Percentiles rank a stretch among this genome's conserved stretches.
Evolutionary conservation across 164 flowering plant species (phyloP).

Genomic region (Macadamia integrifolia): DNA sequence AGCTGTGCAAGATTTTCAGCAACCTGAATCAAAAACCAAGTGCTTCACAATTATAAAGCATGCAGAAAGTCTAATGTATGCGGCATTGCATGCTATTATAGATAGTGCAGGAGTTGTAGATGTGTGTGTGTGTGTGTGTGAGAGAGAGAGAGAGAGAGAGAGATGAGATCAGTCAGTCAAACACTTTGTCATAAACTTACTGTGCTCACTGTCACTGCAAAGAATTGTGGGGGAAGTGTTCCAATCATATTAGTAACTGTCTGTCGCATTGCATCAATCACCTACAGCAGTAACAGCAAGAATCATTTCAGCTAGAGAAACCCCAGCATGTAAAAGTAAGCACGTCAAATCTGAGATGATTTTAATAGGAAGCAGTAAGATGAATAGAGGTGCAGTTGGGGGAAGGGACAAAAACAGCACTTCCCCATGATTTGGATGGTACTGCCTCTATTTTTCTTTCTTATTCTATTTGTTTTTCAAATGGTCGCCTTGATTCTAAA

Average conservation of each 20-base stretch:
- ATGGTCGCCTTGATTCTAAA: too few relatives aligned
- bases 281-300: slow-evolving; percentile 32
- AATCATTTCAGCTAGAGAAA: not conserved
- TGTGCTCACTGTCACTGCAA: slow-evolving; percentile 86
- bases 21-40: slow-evolving; percentile 47
- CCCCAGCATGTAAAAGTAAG: too few relatives aligned
- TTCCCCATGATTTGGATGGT: too few relatives aligned
- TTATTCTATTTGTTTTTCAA: too few relatives aligned
- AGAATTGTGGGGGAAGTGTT: slow-evolving; percentile 93
- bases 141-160: not conserved
- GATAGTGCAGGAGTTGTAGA: not conserved
- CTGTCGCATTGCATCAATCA: slow-evolving; percentile 97
- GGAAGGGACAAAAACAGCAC: too few relatives aligned
- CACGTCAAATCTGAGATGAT: too few relatives aligned
- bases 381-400: too few relatives aligned
- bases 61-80: not conserved
- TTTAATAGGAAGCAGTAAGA: too few relatives aligned
- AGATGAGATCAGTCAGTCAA: not conserved
- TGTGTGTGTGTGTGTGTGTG: too few relatives aligned
- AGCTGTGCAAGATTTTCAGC: slow-evolving; percentile 99
- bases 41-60: not conserved
- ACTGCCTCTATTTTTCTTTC: too few relatives aligned
- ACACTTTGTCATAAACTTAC: slow-evolving; percentile 37
- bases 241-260: slow-evolving; percentile 98
- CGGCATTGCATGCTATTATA: not conserved